Conservation (phyloP, 2,329 filamentous ascomycete genomes). For the Arthrobotrys megalospora region DNA sequence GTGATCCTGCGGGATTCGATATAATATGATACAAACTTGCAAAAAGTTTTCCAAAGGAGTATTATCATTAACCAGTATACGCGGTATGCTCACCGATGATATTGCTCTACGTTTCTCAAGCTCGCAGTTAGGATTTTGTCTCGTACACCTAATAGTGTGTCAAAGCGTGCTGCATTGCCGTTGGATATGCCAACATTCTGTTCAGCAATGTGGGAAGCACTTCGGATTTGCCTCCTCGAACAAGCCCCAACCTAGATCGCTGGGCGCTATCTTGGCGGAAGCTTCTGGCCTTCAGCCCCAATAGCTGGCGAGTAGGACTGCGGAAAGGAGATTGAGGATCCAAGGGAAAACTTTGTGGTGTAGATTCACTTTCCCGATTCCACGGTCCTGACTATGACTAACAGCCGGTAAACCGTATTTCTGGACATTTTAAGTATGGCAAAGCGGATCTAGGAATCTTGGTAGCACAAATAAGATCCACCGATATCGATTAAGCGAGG, state of each 20-base stretch:
- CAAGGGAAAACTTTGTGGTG: slow-evolving; percentile 9
- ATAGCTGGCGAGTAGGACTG: neutral
- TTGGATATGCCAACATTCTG: neutral
- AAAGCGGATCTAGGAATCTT: slow-evolving; percentile 1
- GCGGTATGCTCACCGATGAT: neutral
- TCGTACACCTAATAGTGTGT: too few relatives aligned
- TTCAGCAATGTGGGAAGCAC: neutral
- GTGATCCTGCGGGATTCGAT: slow-evolving; percentile 26
- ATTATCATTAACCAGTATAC: too few relatives aligned
- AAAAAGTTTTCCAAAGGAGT: neutral
- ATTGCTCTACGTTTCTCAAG: neutral
- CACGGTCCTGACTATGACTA: slow-evolving; percentile 15
- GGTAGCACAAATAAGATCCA: slow-evolving; percentile 28
- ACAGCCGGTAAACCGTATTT: neutral
- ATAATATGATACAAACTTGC: too few relatives aligned
- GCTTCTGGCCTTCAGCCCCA: slow-evolving; percentile 24
- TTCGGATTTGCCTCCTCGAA: slow-evolving; percentile 12
- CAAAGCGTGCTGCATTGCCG: too few relatives aligned
- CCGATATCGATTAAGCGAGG: slow-evolving; percentile 29
- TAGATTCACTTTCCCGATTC: slow-evolving; percentile 11
- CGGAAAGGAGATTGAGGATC: slow-evolving; percentile 3
- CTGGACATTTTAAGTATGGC: neutral
- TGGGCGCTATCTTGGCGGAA: slow-evolving; percentile 34
- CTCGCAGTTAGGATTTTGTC: neutral
- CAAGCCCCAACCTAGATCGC: slow-evolving; percentile 15